These are phyloP conservation scores for Cytospora chrysosperma DNA, from an alignment of 2,329 filamentous ascomycete genomes.

Conservation along the genomic window DNA sequence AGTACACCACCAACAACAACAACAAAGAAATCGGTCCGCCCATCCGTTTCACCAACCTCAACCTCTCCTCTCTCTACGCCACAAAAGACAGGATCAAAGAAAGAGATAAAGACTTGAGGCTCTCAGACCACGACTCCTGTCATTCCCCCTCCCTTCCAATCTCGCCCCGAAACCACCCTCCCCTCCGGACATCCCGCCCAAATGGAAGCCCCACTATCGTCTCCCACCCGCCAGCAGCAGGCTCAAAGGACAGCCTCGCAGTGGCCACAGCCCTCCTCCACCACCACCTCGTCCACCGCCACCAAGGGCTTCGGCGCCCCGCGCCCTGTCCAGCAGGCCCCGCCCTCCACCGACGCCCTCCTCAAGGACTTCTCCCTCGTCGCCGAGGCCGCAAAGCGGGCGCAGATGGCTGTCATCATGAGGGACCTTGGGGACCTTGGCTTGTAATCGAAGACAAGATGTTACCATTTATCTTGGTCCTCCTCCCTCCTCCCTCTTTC, in stretches of 20 bases:
- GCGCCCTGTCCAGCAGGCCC: conserved; percentile 26
- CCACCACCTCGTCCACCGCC: conserved; percentile 23
- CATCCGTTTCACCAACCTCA: too few species aligned
- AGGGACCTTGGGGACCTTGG: conserved; percentile 78
- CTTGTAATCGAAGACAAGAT: conserved; percentile 42
- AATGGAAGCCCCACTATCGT: conserved; percentile 36
- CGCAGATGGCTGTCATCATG: conserved; percentile 86
- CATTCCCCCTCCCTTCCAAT: not conserved
- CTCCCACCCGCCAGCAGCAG: conserved; percentile 29
- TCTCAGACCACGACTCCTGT: not conserved
- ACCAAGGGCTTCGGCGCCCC: conserved; percentile 30
- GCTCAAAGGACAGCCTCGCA: conserved; percentile 31
- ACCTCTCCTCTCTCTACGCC: too few species aligned
- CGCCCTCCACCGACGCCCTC: conserved; percentile 55
- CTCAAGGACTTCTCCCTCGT: conserved; percentile 81
- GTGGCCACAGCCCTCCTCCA: conserved; percentile 29
- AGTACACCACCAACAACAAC: too few species aligned
- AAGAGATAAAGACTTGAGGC: not conserved
- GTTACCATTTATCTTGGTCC: too few species aligned
- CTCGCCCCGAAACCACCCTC: not conserved
- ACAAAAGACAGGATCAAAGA: too few species aligned
- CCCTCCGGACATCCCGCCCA: not conserved
- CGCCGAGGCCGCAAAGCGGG: conserved; percentile 89
- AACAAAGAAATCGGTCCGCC: too few species aligned
- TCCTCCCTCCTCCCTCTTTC: too few species aligned